phyloP scores from a whole-genome alignment of 768 basidiomycete species.

The Psilocybe tampanensis region DNA sequence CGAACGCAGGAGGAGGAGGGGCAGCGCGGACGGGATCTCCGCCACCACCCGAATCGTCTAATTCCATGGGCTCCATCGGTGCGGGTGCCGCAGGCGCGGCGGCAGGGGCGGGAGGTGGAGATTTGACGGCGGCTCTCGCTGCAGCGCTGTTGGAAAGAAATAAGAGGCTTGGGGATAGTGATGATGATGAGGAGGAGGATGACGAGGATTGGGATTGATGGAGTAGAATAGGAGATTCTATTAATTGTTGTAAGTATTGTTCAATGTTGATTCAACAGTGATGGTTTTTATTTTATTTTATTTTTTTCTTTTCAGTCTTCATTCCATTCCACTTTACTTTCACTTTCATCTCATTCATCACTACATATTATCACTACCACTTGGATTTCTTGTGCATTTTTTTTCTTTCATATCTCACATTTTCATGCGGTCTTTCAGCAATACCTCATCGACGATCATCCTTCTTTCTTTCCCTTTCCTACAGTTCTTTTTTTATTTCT shows the following conservation, averaged over 20 bases:
- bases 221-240: too few species aligned
- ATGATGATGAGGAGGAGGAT: conserved; percentile 77
- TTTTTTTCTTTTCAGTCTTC: too few species aligned
- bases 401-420: not conserved
- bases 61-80: conserved; percentile 33
- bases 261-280: too few species aligned
- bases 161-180: conserved; percentile 86
- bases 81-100: conserved; percentile 40
- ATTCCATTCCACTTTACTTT: too few species aligned
- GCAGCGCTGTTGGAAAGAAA: conserved; percentile 82
- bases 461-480: not conserved
- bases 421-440: too few species aligned
- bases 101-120: conserved; percentile 58
- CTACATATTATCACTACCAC: not conserved
- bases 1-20: too few species aligned
- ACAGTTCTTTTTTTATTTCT: not conserved
- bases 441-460: not conserved
- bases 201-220: conserved; percentile 62
- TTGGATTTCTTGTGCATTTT: not conserved
- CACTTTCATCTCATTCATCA: not conserved
- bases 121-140: conserved; percentile 83
- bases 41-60: conserved; percentile 34
- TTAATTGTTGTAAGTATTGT: too few species aligned
- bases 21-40: conserved; percentile 35
- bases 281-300: too few species aligned